Percentiles rank a stretch among this genome's conserved stretches.
Evolutionary conservation across 768 basidiomycete genomes (phyloP).

Genomic region (Podaxis sp.): DNA sequence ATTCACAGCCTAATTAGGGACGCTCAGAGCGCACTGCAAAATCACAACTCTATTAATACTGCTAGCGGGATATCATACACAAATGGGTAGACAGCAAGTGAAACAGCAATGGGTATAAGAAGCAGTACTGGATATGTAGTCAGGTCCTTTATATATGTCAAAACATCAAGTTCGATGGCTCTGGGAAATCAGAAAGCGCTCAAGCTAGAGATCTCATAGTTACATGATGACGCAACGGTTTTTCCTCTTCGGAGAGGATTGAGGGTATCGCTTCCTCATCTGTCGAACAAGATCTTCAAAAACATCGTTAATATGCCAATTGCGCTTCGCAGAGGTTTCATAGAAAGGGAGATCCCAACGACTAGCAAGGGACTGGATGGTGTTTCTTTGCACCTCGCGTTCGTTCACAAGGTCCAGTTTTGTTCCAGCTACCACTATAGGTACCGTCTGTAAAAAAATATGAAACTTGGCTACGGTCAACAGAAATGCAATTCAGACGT

Average conservation of each 20-base stretch:
- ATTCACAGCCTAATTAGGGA: neutral
- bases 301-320: constrained; percentile 78
- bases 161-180: neutral
- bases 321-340: constrained; percentile 85
- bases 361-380: constrained; percentile 62
- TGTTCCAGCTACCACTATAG: constrained; percentile 86
- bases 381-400: constrained; percentile 68
- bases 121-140: constrained; percentile 5
- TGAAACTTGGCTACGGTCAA: neutral
- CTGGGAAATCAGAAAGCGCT: neutral
- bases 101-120: constrained; percentile 6
- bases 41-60: neutral
- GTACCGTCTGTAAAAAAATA: constrained; percentile 46
- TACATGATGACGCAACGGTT: constrained; percentile 44
- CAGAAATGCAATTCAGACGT: constrained; percentile 8
- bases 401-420: constrained; percentile 81
- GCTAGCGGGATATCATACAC: neutral
- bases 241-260: constrained; percentile 38
- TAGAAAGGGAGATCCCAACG: constrained; percentile 77
- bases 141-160: neutral
- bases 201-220: constrained; percentile 2
- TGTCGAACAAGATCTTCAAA: constrained; percentile 77
- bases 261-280: constrained; percentile 68
- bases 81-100: neutral
- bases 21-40: neutral